Conservation (phyloP, 768 basidiomycete genomes). For the Candolleomyces aberdarensis region DNA sequence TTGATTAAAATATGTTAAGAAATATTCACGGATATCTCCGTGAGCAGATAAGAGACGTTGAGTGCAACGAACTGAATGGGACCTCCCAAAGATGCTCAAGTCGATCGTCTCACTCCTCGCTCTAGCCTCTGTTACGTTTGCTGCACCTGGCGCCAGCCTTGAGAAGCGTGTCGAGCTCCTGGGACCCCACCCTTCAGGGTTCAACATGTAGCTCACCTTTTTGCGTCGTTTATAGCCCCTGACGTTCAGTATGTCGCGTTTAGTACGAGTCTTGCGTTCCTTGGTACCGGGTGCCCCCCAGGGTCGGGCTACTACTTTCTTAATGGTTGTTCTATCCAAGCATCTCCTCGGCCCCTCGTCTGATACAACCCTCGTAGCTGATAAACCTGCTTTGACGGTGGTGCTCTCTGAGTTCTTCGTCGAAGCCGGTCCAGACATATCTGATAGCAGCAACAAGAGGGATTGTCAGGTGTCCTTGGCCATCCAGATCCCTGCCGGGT, state of each 20-base stretch:
- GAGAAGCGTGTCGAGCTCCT: neutral
- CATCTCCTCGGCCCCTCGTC: neutral
- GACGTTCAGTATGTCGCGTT: neutral
- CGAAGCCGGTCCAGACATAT: constrained; percentile 16
- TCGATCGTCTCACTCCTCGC: constrained; percentile 2
- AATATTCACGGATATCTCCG: neutral
- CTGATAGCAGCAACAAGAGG: constrained; percentile 18
- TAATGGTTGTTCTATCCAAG: constrained; percentile 1
- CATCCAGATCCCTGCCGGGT: constrained; percentile 18
- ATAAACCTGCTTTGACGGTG: constrained; percentile 18
- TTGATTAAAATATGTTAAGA: too few species aligned
- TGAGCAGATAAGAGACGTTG: neutral
- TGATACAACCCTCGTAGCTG: constrained; percentile 3
- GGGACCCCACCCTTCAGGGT: constrained; percentile 7
- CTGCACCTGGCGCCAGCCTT: neutral
- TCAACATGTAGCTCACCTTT: constrained; percentile 9
- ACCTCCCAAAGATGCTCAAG: constrained; percentile 3
- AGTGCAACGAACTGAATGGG: neutral
- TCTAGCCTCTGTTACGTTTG: neutral
- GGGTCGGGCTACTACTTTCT: constrained; percentile 14
- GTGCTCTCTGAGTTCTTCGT: constrained; percentile 18
- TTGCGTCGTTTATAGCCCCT: neutral
- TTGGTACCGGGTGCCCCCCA: constrained; percentile 18
- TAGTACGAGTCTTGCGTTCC: constrained; percentile 16
- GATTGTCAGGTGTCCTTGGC: constrained; percentile 20